These are phyloP conservation scores for Aspergillus sp. DNA, from an alignment of 2,329 filamentous ascomycete species.

Conservation along the genomic window DNA sequence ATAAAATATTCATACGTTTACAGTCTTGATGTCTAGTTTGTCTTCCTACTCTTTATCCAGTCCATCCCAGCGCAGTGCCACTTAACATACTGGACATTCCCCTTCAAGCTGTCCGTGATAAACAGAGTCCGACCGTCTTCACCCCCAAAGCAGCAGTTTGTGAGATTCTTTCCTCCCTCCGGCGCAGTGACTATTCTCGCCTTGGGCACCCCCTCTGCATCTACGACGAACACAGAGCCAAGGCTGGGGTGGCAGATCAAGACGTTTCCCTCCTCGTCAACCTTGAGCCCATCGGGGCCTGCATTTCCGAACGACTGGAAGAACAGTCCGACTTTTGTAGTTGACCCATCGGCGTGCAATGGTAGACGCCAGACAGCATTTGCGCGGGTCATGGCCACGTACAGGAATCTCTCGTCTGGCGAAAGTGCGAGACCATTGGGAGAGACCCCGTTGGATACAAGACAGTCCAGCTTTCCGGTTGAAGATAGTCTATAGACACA, in stretches of 20 bases:
- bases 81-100: constrained; percentile 20
- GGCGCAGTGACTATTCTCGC: constrained; percentile 36
- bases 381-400: constrained; percentile 36
- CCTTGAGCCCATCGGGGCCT: no score
- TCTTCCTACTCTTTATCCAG: background rate
- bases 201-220: constrained; percentile 32
- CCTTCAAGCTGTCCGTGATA: constrained; percentile 44
- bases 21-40: no score
- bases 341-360: constrained; percentile 40
- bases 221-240: no score
- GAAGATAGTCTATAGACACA: constrained; percentile 39
- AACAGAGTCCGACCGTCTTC: constrained; percentile 38
- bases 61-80: constrained; percentile 19
- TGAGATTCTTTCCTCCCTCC: constrained; percentile 35
- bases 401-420: constrained; percentile 41
- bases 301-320: constrained; percentile 22
- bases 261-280: no score
- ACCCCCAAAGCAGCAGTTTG: constrained; percentile 46
- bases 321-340: constrained; percentile 41
- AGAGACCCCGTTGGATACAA: constrained; percentile 40
- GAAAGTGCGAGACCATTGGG: constrained; percentile 43
- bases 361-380: constrained; percentile 46
- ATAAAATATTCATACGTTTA: no score
- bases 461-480: constrained; percentile 38
- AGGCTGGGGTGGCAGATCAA: no score